Evolutionary conservation across 495 filamentous ascomycete genomes (phyloP).

Genomic region (Hamigera avellanea): DNA sequence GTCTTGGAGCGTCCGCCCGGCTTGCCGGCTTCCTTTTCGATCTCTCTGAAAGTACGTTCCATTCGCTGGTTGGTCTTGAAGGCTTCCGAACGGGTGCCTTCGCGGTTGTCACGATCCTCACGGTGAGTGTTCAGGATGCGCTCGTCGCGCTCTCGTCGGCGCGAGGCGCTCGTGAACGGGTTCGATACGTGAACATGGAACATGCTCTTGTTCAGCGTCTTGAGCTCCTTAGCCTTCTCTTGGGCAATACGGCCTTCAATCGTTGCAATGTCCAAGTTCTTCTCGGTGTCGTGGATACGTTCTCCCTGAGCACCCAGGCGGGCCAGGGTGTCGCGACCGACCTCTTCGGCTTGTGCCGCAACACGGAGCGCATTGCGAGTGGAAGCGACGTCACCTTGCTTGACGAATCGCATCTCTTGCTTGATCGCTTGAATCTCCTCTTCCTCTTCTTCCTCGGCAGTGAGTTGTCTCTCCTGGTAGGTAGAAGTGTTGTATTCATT

Average conservation of each 20-base stretch:
- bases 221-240: slow-evolving; percentile 64
- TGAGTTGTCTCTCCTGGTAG: slow-evolving; percentile 56
- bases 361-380: slow-evolving; percentile 57
- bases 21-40: slow-evolving; percentile 28
- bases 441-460: slow-evolving; percentile 61
- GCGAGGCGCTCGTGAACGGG: slow-evolving; percentile 51
- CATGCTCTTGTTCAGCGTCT: slow-evolving; percentile 70
- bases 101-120: slow-evolving; percentile 53
- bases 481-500: slow-evolving; percentile 46
- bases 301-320: slow-evolving; percentile 67
- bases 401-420: slow-evolving; percentile 62
- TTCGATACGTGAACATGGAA: slow-evolving; percentile 68
- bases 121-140: slow-evolving; percentile 50
- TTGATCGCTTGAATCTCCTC: slow-evolving; percentile 59
- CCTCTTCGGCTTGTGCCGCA: slow-evolving; percentile 58
- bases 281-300: slow-evolving; percentile 65
- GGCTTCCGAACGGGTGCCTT: slow-evolving; percentile 53
- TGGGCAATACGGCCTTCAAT: slow-evolving; percentile 61
- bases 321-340: slow-evolving; percentile 55
- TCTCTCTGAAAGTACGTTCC: slow-evolving; percentile 47
- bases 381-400: slow-evolving; percentile 61
- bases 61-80: slow-evolving; percentile 46
- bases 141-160: slow-evolving; percentile 47
- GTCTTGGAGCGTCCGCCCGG: slow-evolving; percentile 28
- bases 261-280: slow-evolving; percentile 56